Evolutionary conservation across 2,329 filamentous ascomycete genomes (phyloP), one percentile per base, ranked within the genome.

Genomic region (Ceratocystis diversiconidia): DNA sequence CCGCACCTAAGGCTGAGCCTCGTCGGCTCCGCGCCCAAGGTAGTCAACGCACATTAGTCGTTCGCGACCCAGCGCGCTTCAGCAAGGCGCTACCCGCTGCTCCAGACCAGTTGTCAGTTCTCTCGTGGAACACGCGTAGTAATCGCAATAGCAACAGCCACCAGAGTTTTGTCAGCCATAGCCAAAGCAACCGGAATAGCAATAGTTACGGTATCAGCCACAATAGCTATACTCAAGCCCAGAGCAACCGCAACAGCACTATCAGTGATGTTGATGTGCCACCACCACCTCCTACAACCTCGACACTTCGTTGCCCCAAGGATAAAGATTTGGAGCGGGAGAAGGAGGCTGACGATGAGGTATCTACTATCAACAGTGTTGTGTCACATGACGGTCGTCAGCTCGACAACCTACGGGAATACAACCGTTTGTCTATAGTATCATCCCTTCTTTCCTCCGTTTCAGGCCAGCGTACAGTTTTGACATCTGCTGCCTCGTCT

Each of bases 401-500:
- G 63, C 74, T 86, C 5, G 83, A 87, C 15, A 81, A 72, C 63
- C 73, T 86, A 28, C 77, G 82, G 32, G 81, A 85, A 59, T 82
- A 79, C 71, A 79, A 84, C 68, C 79, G 84, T 5, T 76, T 84
- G 3, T 86, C 84, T 0, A 81, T 79, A 68, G 76, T 84, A 48
- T 86, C 84, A 1, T 84, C 82, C 4, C 46, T 66, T 2, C 15
- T 84, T 44, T 86, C 84, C 1, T 84, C 65, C 0, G 63, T 61
- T 12, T 66, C 65, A 1, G 81, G 81, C 5, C 82, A 85, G 71
- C 77, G 81, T 66, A 86, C 84, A 2, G 74, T 83, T 30, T 71
- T 85, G 6, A 85, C 83, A 1, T 85, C 84, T 0, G 78, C 79
- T 19, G 79, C 76, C 36, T 85, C 83, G 0, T 85, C 84, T 0